Evolutionary conservation across 2,329 filamentous ascomycete species (phyloP), one percentile per base, ranked within the genome.

Genomic region (Pseudocercospora pini-densiflorae): DNA sequence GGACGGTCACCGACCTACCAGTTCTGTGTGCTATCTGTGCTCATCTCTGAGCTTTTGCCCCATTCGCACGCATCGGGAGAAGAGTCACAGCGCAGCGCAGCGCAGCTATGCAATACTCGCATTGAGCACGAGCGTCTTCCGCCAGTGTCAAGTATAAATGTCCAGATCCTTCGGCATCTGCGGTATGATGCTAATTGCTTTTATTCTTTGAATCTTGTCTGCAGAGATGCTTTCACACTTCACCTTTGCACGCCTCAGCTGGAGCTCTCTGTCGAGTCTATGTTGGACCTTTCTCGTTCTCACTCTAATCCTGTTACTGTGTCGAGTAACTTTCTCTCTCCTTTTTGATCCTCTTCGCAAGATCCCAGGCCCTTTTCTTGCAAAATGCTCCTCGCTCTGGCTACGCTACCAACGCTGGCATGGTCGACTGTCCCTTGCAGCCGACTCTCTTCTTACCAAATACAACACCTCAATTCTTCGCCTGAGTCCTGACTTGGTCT

Each of bases 361-460:
- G 2, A 31, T 55, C 21, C 51, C 51, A 3, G 51, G 51, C 2
- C 51, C 24, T 29, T n/a, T 6, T 12, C 23, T 55, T n/a, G 51
- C 51, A 21, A n/a, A 14, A 24, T 29, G 10, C 23, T 29, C 23
- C 23, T 55, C 51, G 16, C 21, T 55, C 12, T 55, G 51, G 51
- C 12, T 55, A 3, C 51, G 51, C 12, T 55, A 27, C 23, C 51
- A 55, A 55, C 51, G 51, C 51, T 55, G 51, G 51, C 21, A 55
- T 31, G 51, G 51, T 31, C 51, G 24, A 9, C 27, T 55, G 3
- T 55, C 51, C 23, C 23, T 31, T 3, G 9, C 23, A 3, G 51
- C 27, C 12, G 51, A 55, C 51, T 16, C 23, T 24, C 51, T 55
- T 31, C 23, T 55, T 5, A 19, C 51, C 2, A 27, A 31, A 55